Evolutionary conservation across 768 basidiomycete species (phyloP), one percentile per base, ranked within the genome.

Genomic region (Mycena indigotica): DNA sequence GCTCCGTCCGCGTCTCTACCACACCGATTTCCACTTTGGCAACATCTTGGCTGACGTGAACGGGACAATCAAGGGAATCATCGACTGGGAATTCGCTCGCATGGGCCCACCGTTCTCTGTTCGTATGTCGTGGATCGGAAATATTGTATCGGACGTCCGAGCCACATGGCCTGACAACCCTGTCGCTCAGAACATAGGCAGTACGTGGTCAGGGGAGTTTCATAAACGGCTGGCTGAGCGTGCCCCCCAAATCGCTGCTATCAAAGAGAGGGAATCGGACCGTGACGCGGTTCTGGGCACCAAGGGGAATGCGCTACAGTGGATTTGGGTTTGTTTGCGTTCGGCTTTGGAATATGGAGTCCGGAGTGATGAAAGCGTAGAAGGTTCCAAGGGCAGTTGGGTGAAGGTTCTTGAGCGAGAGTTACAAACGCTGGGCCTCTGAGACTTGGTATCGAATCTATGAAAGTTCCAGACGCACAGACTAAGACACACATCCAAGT

Each of bases 1-100:
- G 19, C 55, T 63, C 15, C 55, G 52, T 17, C 44, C 45, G 24
- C 57, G 61, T 19, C 55, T 63, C 2, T 50, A 50, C 32, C 61
- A 63, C 40, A 50, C 52, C 15, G 61, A 63, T 41, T 58, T 63
- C 21, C 61, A 63, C 51, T 63, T 63, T 28, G 61, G 61, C 2
- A 63, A 63, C 28, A 56, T 63, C 28, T 53, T 63, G 24, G 57
- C 57, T 23, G 57, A 58, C n/a, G 25, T 30, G 5, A 41, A 56
- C 24, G 61, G 61, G 16, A 59, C 15, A 17, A 55, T 63, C 48
- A 56, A 63, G 21, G 61, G 45, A 0, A 38, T 63, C 12, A 63
- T 59, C 29, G 61, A 63, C 28, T 63, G 57, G 57, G 61, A 63
- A 41, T 63, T 63, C 38, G 57, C 57, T 2, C 53, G 57, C 28